Evolutionary conservation across 2,329 filamentous ascomycete genomes (phyloP).

Genomic region (Apiospora koreana): DNA sequence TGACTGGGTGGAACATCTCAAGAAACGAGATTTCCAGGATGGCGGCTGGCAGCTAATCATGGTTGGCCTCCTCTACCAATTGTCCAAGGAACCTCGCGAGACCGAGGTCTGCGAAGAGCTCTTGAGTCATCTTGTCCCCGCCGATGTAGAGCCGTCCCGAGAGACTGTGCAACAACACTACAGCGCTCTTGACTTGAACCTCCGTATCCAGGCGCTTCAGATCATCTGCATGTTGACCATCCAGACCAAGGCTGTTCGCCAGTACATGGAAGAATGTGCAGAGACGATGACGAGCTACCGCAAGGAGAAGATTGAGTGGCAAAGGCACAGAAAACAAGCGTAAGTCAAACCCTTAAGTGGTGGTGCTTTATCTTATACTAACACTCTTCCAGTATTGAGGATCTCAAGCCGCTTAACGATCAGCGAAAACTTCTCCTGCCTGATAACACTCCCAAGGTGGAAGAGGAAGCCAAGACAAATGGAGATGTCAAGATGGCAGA

Average conservation of each 20-base stretch:
- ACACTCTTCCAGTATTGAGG: conserved; percentile 60
- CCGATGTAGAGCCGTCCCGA: conserved; percentile 71
- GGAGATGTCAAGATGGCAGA: conserved; percentile 64
- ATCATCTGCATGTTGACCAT: conserved; percentile 84
- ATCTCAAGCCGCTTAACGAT: conserved; percentile 70
- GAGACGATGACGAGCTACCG: conserved; percentile 93
- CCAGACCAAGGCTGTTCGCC: conserved; percentile 82
- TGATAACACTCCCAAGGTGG: conserved; percentile 63
- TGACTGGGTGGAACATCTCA: conserved; percentile 83
- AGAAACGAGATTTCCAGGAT: conserved; percentile 79
- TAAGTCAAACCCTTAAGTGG: conserved; percentile 42
- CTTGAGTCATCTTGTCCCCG: conserved; percentile 77
- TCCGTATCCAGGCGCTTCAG: conserved; percentile 77
- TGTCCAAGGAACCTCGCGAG: conserved; percentile 74
- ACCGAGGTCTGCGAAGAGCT: conserved; percentile 77
- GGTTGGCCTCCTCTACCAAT: conserved; percentile 80
- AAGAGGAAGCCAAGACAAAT: conserved; percentile 48
- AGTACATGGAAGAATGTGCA: conserved; percentile 88
- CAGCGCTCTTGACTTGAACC: conserved; percentile 75
- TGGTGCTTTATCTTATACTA: conserved; percentile 25
- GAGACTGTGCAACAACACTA: conserved; percentile 77
- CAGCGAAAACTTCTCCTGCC: conserved; percentile 73
- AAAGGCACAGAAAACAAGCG: conserved; percentile 72
- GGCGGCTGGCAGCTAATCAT: conserved; percentile 93
- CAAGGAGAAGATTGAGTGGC: conserved; percentile 93